Conservation (phyloP, 2,329 filamentous ascomycete genomes). For the Exserohilum rostratum region DNA sequence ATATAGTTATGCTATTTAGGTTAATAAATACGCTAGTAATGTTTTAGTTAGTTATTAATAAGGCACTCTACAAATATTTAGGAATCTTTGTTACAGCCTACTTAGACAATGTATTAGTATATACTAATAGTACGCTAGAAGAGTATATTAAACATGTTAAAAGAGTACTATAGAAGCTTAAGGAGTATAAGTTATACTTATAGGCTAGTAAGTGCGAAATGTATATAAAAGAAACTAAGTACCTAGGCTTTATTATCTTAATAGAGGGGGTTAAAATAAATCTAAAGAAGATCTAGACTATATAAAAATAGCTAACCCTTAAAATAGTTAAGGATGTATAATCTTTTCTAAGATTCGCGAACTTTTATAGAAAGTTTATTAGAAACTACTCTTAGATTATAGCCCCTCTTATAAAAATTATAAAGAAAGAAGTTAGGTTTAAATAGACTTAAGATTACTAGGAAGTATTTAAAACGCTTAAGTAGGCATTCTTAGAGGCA, state of each 20-base stretch:
- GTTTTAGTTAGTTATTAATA: slow-evolving; percentile 3
- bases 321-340: slow-evolving; percentile 22
- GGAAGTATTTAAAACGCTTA: background rate
- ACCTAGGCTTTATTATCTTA: slow-evolving; percentile 39
- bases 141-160: slow-evolving; percentile 19
- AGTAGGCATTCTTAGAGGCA: background rate
- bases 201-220: slow-evolving; percentile 41
- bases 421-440: background rate
- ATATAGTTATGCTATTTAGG: background rate
- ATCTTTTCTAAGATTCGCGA: background rate
- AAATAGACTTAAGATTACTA: background rate
- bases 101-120: background rate
- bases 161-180: slow-evolving; percentile 29
- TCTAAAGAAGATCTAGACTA: slow-evolving; percentile 26
- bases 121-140: background rate
- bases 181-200: slow-evolving; percentile 19
- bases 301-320: slow-evolving; percentile 31
- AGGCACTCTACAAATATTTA: background rate
- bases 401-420: background rate
- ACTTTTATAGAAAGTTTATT: slow-evolving; percentile 1
- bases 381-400: background rate
- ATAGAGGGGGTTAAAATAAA: slow-evolving; percentile 33
- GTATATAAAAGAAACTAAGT: slow-evolving; percentile 33
- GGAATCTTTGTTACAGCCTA: background rate
- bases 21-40: background rate